Percentiles rank a stretch among this genome's conserved stretches.
phyloP scores from a whole-genome alignment of 257 asterid genomes.

The Striga asiatica region DNA sequence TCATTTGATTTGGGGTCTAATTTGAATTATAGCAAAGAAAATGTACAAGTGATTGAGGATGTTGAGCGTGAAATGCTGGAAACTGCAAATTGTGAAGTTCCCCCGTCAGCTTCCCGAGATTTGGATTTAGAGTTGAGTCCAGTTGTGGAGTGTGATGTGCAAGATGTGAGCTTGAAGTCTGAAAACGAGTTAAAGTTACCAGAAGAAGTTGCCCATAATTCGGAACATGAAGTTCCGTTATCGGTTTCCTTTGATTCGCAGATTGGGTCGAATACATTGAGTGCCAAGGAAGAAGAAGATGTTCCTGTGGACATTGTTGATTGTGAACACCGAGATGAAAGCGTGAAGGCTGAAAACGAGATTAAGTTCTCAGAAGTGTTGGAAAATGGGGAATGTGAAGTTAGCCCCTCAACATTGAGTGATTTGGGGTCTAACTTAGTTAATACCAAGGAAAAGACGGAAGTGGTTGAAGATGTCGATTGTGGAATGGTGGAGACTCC shows the following conservation, averaged over 20 bases:
- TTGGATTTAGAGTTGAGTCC: conserved; percentile 10
- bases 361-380: conserved; percentile 11
- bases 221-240: conserved; percentile 13
- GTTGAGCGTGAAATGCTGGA: not conserved
- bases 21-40: not conserved
- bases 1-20: not conserved
- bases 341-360: conserved; percentile 14
- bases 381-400: conserved; percentile 16
- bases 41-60: not conserved
- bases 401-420: conserved; percentile 13
- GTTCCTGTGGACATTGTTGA: conserved; percentile 14
- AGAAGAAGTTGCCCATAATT: conserved; percentile 14
- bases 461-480: conserved; percentile 14
- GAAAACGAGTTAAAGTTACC: conserved; percentile 12
- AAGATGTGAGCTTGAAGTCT: conserved; percentile 12
- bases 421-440: not conserved
- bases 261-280: conserved; percentile 3
- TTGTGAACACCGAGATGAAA: conserved; percentile 11
- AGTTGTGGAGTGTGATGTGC: conserved; percentile 15
- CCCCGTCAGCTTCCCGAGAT: conserved; percentile 11
- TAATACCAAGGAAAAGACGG: conserved; percentile 12
- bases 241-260: conserved; percentile 15
- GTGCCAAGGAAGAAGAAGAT: not conserved
- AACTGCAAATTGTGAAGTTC: not conserved
- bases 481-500: conserved; percentile 14